A percentile compares a stretch with the other conserved stretches of the same genome.
Conservation (phyloP, 2,329 filamentous ascomycete species). For the Colletotrichum sp. region DNA sequence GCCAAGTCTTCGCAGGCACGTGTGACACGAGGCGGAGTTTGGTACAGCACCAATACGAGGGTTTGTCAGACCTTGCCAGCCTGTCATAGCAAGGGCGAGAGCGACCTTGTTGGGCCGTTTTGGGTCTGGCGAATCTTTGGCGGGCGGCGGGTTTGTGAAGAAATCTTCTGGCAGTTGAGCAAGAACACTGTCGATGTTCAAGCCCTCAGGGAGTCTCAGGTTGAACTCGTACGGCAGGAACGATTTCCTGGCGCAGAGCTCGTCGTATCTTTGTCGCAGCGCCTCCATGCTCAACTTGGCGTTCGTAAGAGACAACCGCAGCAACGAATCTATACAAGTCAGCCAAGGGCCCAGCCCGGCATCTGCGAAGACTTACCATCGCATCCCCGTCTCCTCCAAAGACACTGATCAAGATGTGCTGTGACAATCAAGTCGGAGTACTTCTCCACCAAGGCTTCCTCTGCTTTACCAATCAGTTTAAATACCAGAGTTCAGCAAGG, state of each 20-base stretch:
- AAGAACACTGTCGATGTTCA: conserved; percentile 57
- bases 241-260: conserved; percentile 57
- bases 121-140: conserved; percentile 13
- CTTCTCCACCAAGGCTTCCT: conserved; percentile 74
- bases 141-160: conserved; percentile 50
- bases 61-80: conserved; percentile 74
- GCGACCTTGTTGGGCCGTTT: conserved; percentile 62
- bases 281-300: conserved; percentile 61
- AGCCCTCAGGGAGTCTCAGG: conserved; percentile 57
- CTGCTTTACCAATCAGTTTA: conserved; percentile 31
- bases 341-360: neutral
- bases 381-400: conserved; percentile 89
- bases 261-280: conserved; percentile 69
- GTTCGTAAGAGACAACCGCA: conserved; percentile 69
- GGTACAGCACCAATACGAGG: conserved; percentile 63
- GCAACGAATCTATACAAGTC: conserved; percentile 54
- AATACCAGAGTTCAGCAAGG: neutral
- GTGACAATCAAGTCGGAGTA: conserved; percentile 76
- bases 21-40: conserved; percentile 79
- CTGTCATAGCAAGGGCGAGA: conserved; percentile 72
- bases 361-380: conserved; percentile 62
- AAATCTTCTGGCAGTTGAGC: conserved; percentile 59
- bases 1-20: conserved; percentile 86
- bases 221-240: conserved; percentile 69
- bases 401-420: conserved; percentile 80